These are phyloP conservation scores for Lepidium aucheri DNA, from an alignment of 345 rosid species.

Conservation along the genomic window DNA sequence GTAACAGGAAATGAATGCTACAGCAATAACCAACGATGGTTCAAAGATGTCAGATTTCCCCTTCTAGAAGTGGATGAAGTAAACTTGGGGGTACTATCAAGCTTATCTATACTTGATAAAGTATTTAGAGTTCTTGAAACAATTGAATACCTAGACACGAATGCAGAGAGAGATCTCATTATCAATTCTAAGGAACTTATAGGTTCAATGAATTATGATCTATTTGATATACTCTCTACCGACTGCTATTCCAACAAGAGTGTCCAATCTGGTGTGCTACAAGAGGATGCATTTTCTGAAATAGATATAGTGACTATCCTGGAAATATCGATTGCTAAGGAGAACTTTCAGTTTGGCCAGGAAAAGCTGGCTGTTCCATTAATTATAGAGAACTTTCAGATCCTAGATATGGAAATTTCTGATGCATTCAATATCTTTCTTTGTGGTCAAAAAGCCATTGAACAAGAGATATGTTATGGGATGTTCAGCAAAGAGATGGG, in stretches of 20 bases:
- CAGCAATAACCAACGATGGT: constrained; percentile 27
- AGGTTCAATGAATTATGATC: constrained; percentile 33
- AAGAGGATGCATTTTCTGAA: constrained; percentile 26
- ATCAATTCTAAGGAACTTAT: constrained; percentile 36
- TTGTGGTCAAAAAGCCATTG: constrained; percentile 26
- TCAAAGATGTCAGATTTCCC: constrained; percentile 37
- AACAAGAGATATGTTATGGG: constrained; percentile 37
- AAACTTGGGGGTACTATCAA: constrained; percentile 32
- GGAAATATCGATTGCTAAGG: constrained; percentile 26
- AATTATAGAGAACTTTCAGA: constrained; percentile 49
- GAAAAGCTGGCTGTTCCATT: constrained; percentile 22
- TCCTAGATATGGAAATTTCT: constrained; percentile 41
- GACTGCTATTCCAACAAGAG: constrained; percentile 35
- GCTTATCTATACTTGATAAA: constrained; percentile 38
- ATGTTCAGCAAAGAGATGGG: constrained; percentile 51
- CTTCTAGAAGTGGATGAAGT: constrained; percentile 65
- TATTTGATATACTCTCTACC: constrained; percentile 37
- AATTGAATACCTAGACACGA: constrained; percentile 23
- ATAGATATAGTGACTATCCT: constrained; percentile 39
- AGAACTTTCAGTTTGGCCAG: constrained; percentile 22
- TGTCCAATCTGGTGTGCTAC: constrained; percentile 33
- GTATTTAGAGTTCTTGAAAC: constrained; percentile 40
- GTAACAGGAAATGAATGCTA: constrained; percentile 38
- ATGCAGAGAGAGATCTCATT: constrained; percentile 22
- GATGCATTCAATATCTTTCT: constrained; percentile 36